A percentile compares a stretch with the other conserved stretches of the same genome.
Conservation (phyloP, 805 yeast species). For the Pachysolen tannophilus region DNA sequence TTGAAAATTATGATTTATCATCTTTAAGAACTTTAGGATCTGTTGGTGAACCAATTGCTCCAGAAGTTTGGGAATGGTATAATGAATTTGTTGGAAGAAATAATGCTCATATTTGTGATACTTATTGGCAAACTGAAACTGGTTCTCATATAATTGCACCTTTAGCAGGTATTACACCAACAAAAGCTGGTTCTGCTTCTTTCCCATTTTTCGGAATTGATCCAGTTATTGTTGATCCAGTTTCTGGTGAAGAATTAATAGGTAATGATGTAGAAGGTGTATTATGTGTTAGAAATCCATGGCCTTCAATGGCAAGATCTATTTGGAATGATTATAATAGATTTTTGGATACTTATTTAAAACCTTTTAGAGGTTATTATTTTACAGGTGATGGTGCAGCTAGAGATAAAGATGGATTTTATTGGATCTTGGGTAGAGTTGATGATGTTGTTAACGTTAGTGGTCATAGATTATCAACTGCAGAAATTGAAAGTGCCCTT, state of each 20-base stretch:
- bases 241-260: slow-evolving; percentile 56
- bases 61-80: slow-evolving; percentile 87
- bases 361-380: slow-evolving; percentile 75
- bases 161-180: slow-evolving; percentile 68
- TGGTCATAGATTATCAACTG: slow-evolving; percentile 83
- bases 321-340: slow-evolving; percentile 72
- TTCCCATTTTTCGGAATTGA: slow-evolving; percentile 81
- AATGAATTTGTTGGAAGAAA: slow-evolving; percentile 63
- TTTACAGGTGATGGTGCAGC: slow-evolving; percentile 92
- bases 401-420: slow-evolving; percentile 74
- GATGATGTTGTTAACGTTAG: slow-evolving; percentile 86
- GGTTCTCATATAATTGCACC: slow-evolving; percentile 78
- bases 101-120: slow-evolving; percentile 67
- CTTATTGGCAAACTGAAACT: slow-evolving; percentile 87
- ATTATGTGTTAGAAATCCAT: slow-evolving; percentile 57
- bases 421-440: slow-evolving; percentile 82
- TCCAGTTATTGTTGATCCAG: slow-evolving; percentile 67
- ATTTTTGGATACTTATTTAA: slow-evolving; percentile 73
- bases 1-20: slow-evolving; percentile 52
- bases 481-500: slow-evolving; percentile 80
- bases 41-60: slow-evolving; percentile 82
- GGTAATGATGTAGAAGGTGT: slow-evolving; percentile 79
- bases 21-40: slow-evolving; percentile 69
- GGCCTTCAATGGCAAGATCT: slow-evolving; percentile 86
- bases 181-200: slow-evolving; percentile 81